Percentiles rank a stretch among this genome's conserved stretches.
phyloP scores from a whole-genome alignment of 176 grass and related monocot species.

The Hordeum marinum region DNA sequence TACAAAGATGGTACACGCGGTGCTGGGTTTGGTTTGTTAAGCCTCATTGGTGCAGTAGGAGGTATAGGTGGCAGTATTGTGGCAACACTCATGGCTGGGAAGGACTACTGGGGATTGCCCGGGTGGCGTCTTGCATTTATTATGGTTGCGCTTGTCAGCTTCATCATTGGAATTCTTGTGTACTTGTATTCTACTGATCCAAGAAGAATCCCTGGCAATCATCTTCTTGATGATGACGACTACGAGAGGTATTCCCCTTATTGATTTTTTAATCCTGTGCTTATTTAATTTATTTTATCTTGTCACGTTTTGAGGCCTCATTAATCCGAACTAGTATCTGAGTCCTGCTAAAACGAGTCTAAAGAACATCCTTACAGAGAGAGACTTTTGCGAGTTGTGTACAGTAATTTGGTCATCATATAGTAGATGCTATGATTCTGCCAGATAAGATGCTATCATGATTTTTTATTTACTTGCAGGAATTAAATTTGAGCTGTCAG shows the following conservation, averaged over 20 bases:
- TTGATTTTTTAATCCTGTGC: neutral
- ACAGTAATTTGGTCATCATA: neutral
- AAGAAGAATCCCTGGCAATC: conserved; percentile 47
- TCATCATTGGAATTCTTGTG: conserved; percentile 75
- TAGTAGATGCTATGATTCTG: neutral
- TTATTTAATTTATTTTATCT: neutral
- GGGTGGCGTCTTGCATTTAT: conserved; percentile 93
- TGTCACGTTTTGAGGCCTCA: neutral
- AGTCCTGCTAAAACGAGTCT: neutral
- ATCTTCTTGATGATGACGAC: conserved; percentile 44
- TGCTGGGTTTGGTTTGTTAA: conserved; percentile 83
- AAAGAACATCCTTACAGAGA: neutral
- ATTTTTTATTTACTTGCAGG: neutral
- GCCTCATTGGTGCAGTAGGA: conserved; percentile 69
- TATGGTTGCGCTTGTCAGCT: conserved; percentile 67
- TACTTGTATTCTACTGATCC: conserved; percentile 84
- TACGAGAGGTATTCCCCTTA: conserved; percentile 55
- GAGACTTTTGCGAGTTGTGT: neutral
- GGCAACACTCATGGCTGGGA: conserved; percentile 85
- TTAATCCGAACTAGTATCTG: neutral
- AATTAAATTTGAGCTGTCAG: neutral
- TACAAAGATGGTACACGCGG: conserved; percentile 76
- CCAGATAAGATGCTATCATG: neutral
- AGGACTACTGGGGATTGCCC: conserved; percentile 64
- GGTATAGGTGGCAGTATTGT: conserved; percentile 83